These are phyloP conservation scores for Astrephomene gubernaculifera DNA, from an alignment of 139 green algal genomes.

Conservation along the genomic window DNA sequence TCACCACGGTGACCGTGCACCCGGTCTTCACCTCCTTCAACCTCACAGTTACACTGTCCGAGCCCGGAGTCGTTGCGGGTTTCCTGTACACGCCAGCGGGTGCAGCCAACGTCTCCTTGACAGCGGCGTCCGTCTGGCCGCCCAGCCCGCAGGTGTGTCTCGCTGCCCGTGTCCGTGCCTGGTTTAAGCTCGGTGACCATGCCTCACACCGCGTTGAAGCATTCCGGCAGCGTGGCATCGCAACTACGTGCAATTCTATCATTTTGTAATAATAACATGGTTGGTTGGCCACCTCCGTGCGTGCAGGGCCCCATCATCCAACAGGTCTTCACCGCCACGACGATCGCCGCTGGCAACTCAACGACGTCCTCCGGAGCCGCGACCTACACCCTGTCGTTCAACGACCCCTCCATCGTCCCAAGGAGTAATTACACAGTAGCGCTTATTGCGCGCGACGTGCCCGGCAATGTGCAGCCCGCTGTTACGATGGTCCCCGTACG, in stretches of 20 bases:
- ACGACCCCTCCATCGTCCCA: neutral
- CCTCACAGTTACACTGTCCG: conserved; percentile 45
- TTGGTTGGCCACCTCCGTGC: no score
- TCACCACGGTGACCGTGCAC: conserved; percentile 15
- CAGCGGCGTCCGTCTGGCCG: conserved; percentile 4
- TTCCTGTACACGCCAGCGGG: conserved; percentile 7
- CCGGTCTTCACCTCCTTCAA: conserved; percentile 49
- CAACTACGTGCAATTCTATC: no score
- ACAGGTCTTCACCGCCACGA: neutral
- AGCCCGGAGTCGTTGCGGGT: conserved; percentile 47
- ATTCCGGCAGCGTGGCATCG: no score
- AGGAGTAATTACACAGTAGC: conserved; percentile 56
- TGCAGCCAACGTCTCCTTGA: neutral
- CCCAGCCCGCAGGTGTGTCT: conserved; percentile 20
- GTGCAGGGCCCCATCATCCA: conserved; percentile 4
- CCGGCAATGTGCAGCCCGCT: conserved; percentile 51
- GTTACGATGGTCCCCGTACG: conserved; percentile 38
- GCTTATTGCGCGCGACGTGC: conserved; percentile 42
- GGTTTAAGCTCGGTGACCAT: no score
- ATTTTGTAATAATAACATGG: no score
- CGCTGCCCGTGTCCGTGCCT: neutral
- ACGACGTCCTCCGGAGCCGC: neutral
- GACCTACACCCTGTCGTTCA: conserved; percentile 38
- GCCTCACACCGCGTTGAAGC: no score
- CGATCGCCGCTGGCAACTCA: neutral